These are phyloP conservation scores for Bipolaris bicolor DNA, from an alignment of 2,329 filamentous ascomycete genomes.

Conservation along the genomic window DNA sequence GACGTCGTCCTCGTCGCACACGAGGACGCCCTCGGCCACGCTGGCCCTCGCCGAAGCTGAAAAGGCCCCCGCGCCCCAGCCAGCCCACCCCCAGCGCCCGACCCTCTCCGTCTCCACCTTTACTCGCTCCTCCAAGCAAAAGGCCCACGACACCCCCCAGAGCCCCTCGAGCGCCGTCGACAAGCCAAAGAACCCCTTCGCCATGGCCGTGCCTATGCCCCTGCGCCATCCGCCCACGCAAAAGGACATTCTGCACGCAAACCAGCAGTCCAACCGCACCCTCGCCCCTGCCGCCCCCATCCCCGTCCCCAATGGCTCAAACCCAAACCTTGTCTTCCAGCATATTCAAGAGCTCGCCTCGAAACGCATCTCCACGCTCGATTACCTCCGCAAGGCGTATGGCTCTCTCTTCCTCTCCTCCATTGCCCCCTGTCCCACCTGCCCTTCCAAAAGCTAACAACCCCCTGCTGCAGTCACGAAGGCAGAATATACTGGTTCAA, in stretches of 20 bases:
- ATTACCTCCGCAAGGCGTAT: constrained; percentile 91
- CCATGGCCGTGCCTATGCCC: constrained; percentile 37
- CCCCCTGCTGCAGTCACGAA: constrained; percentile 72
- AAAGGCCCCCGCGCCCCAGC: constrained; percentile 27
- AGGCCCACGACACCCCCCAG: constrained; percentile 41
- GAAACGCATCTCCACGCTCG: constrained; percentile 92
- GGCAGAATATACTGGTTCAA: constrained; percentile 98
- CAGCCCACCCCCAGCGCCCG: constrained; percentile 34
- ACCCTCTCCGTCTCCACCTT: constrained; percentile 49
- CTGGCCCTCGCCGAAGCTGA: constrained; percentile 47
- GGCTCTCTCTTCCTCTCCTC: constrained; percentile 39
- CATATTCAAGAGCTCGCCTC: constrained; percentile 83
- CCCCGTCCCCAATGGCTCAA: constrained; percentile 48
- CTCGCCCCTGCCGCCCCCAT: constrained; percentile 40
- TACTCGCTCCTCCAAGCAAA: constrained; percentile 41
- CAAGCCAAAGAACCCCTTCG: constrained; percentile 45
- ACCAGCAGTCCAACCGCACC: constrained; percentile 28
- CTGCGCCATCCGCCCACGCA: constrained; percentile 35
- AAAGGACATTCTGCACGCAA: constrained; percentile 36
- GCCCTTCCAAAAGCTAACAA: constrained; percentile 13
- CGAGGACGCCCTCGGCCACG: constrained; percentile 44
- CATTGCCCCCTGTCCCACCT: neutral
- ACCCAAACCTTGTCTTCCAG: constrained; percentile 64
- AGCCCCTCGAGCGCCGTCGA: constrained; percentile 42
- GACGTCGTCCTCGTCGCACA: constrained; percentile 41